phyloP scores from a whole-genome alignment of 1,284 basidiomycete species.

The Pascua sp. region DNA sequence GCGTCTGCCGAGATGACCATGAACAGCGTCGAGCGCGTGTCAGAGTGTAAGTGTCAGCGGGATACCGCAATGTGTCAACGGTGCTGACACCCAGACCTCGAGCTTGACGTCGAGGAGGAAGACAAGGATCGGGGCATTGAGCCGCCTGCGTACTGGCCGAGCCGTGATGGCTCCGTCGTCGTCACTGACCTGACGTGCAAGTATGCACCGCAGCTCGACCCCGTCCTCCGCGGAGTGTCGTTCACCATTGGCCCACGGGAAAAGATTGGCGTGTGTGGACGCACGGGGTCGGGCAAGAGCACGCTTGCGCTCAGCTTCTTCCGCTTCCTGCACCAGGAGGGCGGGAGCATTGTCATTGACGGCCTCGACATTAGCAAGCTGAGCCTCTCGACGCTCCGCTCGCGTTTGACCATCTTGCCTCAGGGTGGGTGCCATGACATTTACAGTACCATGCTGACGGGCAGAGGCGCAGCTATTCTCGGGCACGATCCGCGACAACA shows the following conservation, averaged over 20 bases:
- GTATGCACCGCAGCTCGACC: conserved; percentile 53
- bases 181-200: conserved; percentile 51
- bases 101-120: conserved; percentile 53
- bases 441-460: neutral
- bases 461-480: conserved; percentile 51
- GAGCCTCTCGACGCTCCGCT: conserved; percentile 52
- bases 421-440: conserved; percentile 37
- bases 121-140: conserved; percentile 44
- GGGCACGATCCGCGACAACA: conserved; percentile 51
- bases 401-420: conserved; percentile 54
- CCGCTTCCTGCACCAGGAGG: conserved; percentile 51
- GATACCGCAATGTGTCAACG: too few species aligned
- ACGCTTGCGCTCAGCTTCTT: conserved; percentile 53
- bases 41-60: conserved; percentile 46
- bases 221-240: conserved; percentile 53
- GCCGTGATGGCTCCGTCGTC: conserved; percentile 47
- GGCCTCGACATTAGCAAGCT: conserved; percentile 53
- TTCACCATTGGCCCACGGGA: conserved; percentile 53
- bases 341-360: conserved; percentile 51
- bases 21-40: conserved; percentile 53
- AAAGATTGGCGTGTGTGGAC: conserved; percentile 56
- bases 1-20: conserved; percentile 51
- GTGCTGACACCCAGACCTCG: conserved; percentile 37
- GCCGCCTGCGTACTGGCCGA: conserved; percentile 55
- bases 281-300: conserved; percentile 51